phyloP scores from a whole-genome alignment of 2,329 filamentous ascomycete species.

The Aplosporella prunicola region DNA sequence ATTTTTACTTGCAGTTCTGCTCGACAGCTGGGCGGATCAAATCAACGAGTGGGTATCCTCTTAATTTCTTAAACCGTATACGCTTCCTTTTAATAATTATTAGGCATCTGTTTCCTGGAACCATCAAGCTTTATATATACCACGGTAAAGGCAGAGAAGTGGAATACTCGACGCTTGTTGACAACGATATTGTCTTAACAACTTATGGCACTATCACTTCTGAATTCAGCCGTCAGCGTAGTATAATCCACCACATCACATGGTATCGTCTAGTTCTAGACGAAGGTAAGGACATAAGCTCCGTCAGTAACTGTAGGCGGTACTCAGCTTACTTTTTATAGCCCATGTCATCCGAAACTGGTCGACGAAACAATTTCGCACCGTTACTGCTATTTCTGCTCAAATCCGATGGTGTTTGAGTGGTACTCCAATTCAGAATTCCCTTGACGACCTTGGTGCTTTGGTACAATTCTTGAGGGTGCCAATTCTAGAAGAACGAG shows the following conservation, averaged over 20 bases:
- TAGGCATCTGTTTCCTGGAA: no score
- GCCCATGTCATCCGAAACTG: conserved; percentile 40
- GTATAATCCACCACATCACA: background rate
- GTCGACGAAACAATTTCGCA: conserved; percentile 34
- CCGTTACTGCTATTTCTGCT: conserved; percentile 31
- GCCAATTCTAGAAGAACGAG: conserved; percentile 8
- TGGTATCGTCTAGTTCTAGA: conserved; percentile 1
- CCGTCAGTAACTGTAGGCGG: background rate
- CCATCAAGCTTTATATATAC: no score
- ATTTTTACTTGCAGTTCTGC: conserved; percentile 16
- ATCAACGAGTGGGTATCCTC: conserved; percentile 16
- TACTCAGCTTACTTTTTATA: no score
- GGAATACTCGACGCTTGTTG: no score
- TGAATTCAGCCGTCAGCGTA: background rate
- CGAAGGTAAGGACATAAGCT: background rate
- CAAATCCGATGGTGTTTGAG: conserved; percentile 44
- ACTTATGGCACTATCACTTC: background rate
- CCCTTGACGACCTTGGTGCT: conserved; percentile 14
- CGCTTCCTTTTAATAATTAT: no score
- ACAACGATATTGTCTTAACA: background rate
- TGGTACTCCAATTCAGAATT: conserved; percentile 31
- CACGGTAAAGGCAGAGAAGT: no score
- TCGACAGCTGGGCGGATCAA: conserved; percentile 24
- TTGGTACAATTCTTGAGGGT: conserved; percentile 18
- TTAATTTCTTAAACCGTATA: no score